phyloP scores from a whole-genome alignment of 176 grass and related monocot species.

The Areca catechu region DNA sequence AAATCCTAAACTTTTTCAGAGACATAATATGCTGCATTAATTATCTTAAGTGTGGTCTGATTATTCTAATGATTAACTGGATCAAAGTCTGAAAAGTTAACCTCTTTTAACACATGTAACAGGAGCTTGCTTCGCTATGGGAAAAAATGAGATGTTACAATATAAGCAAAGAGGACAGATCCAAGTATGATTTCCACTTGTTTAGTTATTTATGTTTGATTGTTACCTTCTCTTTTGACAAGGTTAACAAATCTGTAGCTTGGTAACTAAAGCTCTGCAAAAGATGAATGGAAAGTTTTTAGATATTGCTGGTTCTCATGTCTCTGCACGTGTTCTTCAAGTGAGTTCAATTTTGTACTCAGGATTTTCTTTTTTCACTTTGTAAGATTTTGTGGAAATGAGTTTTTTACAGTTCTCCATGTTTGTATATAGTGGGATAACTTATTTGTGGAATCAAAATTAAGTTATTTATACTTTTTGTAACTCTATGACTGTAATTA shows the following conservation, averaged over 20 bases:
- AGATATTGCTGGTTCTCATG: constrained; percentile 71
- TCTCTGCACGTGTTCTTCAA: constrained; percentile 89
- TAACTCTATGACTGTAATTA: neutral
- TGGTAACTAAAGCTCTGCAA: constrained; percentile 53
- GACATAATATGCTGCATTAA: neutral
- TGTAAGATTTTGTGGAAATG: too few relatives aligned
- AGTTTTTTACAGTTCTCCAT: too few relatives aligned
- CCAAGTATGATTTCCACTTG: constrained; percentile 43
- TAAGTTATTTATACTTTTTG: neutral
- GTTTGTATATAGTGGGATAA: too few relatives aligned
- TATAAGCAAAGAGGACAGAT: constrained; percentile 55
- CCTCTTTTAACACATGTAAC: constrained; percentile 9
- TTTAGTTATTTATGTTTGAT: neutral
- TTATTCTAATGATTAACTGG: neutral
- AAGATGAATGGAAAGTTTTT: constrained; percentile 81
- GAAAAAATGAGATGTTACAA: constrained; percentile 83
- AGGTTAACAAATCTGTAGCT: constrained; percentile 30
- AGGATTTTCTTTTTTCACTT: too few relatives aligned
- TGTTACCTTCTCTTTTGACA: constrained; percentile 1
- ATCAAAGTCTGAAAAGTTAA: neutral
- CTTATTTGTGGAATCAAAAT: neutral
- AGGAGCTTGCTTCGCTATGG: constrained; percentile 82
- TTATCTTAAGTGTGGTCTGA: neutral
- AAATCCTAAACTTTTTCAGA: too few relatives aligned
- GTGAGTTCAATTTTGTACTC: constrained; percentile 25